Conservation (phyloP, 148 eudicot genomes). For the Cornus florida region DNA sequence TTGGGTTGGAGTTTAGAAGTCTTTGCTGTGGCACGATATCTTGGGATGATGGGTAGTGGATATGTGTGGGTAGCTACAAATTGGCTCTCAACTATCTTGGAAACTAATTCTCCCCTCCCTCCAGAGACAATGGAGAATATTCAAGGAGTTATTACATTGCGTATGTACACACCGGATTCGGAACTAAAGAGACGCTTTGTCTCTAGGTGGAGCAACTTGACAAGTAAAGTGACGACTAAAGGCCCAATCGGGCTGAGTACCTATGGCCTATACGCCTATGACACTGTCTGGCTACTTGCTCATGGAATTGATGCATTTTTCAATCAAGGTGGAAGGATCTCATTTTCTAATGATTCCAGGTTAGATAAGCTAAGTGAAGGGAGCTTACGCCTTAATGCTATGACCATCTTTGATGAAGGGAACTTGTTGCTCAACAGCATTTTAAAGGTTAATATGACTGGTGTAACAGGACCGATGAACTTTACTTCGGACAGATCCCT, state of each 20-base stretch:
- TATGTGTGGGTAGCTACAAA: slow-evolving; percentile 38
- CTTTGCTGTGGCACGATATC: slow-evolving; percentile 19
- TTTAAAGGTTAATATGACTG: slow-evolving; percentile 40
- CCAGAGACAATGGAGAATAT: slow-evolving; percentile 2
- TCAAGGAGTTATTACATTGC: slow-evolving; percentile 36
- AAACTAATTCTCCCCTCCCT: slow-evolving; percentile 19
- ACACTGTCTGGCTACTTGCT: slow-evolving; percentile 77
- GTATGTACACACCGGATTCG: slow-evolving; percentile 37
- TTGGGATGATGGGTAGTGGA: slow-evolving; percentile 25
- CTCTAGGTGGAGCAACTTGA: slow-evolving; percentile 42
- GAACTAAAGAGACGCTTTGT: slow-evolving; percentile 25
- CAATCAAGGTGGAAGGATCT: slow-evolving; percentile 52
- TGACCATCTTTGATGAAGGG: slow-evolving; percentile 72
- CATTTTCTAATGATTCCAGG: slow-evolving; percentile 49
- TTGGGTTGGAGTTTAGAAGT: slow-evolving; percentile 37
- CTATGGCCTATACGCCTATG: slow-evolving; percentile 72
- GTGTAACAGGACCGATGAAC: slow-evolving; percentile 58
- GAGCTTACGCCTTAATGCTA: slow-evolving; percentile 45
- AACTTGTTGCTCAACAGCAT: slow-evolving; percentile 39
- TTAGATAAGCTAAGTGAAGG: slow-evolving; percentile 27
- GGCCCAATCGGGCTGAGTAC: slow-evolving; percentile 48
- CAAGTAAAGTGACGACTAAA: slow-evolving; percentile 17
- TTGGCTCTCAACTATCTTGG: slow-evolving; percentile 36
- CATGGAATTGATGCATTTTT: slow-evolving; percentile 52
- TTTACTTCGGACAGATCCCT: slow-evolving; percentile 41